These are phyloP conservation scores for Daldinia bambusicola DNA, from an alignment of 495 filamentous ascomycete species.

Conservation along the genomic window DNA sequence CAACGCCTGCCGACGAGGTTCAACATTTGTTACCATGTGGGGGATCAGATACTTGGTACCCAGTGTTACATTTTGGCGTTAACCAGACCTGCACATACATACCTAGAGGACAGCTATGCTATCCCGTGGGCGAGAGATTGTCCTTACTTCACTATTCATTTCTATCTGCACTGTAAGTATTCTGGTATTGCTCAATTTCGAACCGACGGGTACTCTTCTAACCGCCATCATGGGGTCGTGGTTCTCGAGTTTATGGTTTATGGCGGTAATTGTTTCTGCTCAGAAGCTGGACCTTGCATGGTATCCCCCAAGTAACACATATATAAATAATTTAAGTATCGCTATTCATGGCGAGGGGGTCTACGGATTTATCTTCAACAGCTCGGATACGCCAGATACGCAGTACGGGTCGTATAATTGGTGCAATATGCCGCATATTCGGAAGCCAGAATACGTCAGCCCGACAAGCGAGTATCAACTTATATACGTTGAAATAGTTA, in stretches of 20 bases:
- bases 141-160: not conserved
- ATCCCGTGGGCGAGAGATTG: not conserved
- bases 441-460: conserved; percentile 63
- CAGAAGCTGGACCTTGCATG: conserved; percentile 60
- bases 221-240: conserved; percentile 18
- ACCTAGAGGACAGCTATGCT: not conserved
- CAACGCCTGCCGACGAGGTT: not conserved
- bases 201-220: not conserved
- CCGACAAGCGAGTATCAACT: conserved; percentile 62
- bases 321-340: conserved; percentile 65
- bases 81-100: not conserved
- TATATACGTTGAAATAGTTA: conserved; percentile 72
- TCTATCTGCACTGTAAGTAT: not conserved
- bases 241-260: conserved; percentile 16
- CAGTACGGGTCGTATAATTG: conserved; percentile 72
- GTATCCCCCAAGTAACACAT: conserved; percentile 66
- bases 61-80: not conserved
- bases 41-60: too few relatives aligned
- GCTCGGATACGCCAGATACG: conserved; percentile 58
- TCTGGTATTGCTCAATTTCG: not conserved
- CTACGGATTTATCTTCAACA: conserved; percentile 73
- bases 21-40: not conserved
- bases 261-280: not conserved
- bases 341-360: conserved; percentile 63
- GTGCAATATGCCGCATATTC: conserved; percentile 83